Evolutionary conservation across 2,329 filamentous ascomycete species (phyloP).

Genomic region (Corynespora cassiicola): DNA sequence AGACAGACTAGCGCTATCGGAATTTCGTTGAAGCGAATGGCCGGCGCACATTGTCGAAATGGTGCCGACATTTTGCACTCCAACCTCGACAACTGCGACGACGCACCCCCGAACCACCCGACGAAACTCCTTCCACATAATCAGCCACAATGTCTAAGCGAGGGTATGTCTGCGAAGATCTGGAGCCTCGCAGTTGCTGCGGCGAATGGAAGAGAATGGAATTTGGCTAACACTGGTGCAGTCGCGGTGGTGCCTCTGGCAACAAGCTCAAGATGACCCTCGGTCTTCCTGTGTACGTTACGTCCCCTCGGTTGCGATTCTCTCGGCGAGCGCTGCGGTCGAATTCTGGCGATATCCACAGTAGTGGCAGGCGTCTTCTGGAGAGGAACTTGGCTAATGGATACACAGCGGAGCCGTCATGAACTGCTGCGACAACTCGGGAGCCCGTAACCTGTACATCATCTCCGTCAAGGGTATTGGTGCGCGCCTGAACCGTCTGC

Average conservation of each 20-base stretch:
- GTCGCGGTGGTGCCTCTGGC: constrained; percentile 88
- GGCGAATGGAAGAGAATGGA: not conserved
- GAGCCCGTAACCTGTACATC: constrained; percentile 99
- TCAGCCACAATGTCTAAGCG: constrained; percentile 49
- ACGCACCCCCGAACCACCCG: constrained; percentile 31
- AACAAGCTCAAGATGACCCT: constrained; percentile 99
- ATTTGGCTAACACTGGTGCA: constrained; percentile 43
- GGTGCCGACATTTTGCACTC: constrained; percentile 2
- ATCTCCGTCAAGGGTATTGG: constrained; percentile 99
- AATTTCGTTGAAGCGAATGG: constrained; percentile 23
- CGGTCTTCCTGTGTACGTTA: constrained; percentile 97
- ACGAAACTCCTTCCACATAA: constrained; percentile 25
- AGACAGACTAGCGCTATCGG: constrained; percentile 13
- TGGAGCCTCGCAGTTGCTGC: not conserved
- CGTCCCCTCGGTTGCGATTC: constrained; percentile 22
- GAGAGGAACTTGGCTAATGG: constrained; percentile 34
- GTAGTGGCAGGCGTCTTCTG: constrained; percentile 4
- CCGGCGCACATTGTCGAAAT: constrained; percentile 12
- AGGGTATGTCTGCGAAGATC: constrained; percentile 38
- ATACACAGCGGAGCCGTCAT: constrained; percentile 88
- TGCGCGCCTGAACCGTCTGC: constrained; percentile 95
- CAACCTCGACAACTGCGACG: constrained; percentile 31
- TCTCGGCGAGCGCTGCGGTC: constrained; percentile 9
- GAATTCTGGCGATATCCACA: constrained; percentile 11
- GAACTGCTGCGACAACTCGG: constrained; percentile 99